Evolutionary conservation across 257 asterid genomes (phyloP).

Genomic region (Parsonsia alboflavescens): DNA sequence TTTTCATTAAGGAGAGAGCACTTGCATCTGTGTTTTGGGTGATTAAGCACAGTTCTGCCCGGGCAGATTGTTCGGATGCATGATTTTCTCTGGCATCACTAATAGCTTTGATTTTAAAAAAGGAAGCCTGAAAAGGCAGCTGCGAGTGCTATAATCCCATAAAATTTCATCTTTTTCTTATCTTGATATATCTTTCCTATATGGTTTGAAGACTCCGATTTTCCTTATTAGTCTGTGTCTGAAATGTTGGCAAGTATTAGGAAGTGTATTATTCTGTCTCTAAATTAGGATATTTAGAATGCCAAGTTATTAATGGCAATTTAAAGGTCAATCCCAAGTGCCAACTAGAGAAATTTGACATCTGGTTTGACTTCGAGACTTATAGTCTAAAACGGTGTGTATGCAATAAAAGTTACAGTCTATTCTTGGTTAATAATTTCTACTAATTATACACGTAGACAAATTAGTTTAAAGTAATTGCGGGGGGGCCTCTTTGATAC

Average conservation of each 20-base stretch:
- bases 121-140: neutral
- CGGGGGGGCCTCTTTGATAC: neutral
- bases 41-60: neutral
- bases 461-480: neutral
- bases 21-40: neutral
- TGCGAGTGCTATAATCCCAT: neutral
- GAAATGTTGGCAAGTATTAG: neutral
- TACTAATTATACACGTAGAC: neutral
- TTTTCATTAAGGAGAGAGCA: neutral
- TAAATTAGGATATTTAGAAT: too few species aligned
- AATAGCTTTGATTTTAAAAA: neutral
- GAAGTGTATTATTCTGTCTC: neutral
- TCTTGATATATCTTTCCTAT: neutral
- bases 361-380: neutral
- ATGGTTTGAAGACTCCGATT: neutral
- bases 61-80: neutral
- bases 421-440: too few species aligned
- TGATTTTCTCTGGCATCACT: neutral
- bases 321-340: neutral
- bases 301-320: neutral
- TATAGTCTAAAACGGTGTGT: neutral
- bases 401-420: too few species aligned
- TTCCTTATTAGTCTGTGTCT: neutral
- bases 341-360: neutral
- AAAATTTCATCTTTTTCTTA: neutral